Percentiles rank a stretch among this genome's conserved stretches.
phyloP scores from a whole-genome alignment of 176 grass and related monocot genomes.

The Saccharum spontaneum region DNA sequence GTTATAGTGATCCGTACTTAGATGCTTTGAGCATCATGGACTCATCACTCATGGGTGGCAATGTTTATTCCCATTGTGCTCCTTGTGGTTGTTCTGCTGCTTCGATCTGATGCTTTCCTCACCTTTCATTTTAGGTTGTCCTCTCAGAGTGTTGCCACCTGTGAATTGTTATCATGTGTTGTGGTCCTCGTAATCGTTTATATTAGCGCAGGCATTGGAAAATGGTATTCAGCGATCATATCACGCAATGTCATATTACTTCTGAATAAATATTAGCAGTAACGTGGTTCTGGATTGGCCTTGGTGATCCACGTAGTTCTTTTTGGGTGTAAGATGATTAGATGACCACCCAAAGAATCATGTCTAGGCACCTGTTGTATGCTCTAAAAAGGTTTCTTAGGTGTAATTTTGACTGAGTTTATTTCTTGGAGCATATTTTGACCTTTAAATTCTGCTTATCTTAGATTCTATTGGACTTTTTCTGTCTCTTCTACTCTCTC shows the following conservation, averaged over 20 bases:
- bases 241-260: slow-evolving; percentile 15
- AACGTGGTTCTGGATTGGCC: background rate
- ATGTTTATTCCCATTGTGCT: background rate
- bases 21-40: slow-evolving; percentile 17
- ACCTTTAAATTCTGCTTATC: too few relatives aligned
- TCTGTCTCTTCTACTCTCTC: too few relatives aligned
- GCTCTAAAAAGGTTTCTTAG: background rate
- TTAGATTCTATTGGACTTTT: too few relatives aligned
- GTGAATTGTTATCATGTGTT: slow-evolving; percentile 6
- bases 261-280: background rate
- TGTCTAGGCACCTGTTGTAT: background rate
- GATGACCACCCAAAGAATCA: background rate
- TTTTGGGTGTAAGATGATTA: background rate
- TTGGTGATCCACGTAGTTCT: background rate
- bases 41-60: background rate
- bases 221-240: slow-evolving; percentile 11
- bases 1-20: background rate
- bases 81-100: background rate
- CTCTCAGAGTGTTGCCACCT: slow-evolving; percentile 9
- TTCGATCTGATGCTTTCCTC: background rate
- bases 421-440: background rate
- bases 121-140: slow-evolving; percentile 9
- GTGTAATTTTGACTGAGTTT: background rate
- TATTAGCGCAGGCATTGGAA: slow-evolving; percentile 13
- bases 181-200: slow-evolving; percentile 4